These are phyloP conservation scores for Hypoxylon sp. DNA, from an alignment of 2,329 filamentous ascomycete species.

Conservation along the genomic window DNA sequence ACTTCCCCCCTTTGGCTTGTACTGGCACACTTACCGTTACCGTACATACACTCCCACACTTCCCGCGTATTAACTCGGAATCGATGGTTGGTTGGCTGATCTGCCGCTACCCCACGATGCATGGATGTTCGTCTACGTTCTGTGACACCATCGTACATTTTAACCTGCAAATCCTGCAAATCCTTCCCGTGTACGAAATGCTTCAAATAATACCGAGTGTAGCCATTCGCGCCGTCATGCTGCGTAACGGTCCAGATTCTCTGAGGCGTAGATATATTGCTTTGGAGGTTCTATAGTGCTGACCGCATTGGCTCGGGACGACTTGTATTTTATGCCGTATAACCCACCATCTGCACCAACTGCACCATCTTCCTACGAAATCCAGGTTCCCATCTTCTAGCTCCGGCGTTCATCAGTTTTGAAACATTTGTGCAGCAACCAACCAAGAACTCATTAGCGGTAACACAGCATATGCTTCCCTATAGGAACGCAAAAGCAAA, in stretches of 20 bases:
- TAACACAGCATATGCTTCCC: slow-evolving; percentile 23
- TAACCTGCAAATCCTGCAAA: slow-evolving; percentile 25
- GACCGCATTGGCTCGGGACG: slow-evolving; percentile 16
- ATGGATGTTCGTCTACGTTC: slow-evolving; percentile 14
- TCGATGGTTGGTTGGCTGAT: slow-evolving; percentile 40
- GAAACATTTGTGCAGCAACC: neutral
- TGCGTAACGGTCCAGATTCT: slow-evolving; percentile 2
- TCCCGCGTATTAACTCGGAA: slow-evolving; percentile 6
- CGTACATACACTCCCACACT: no score
- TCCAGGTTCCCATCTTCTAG: neutral
- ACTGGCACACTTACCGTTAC: slow-evolving; percentile 18
- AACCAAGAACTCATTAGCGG: neutral
- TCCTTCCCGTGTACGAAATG: slow-evolving; percentile 18
- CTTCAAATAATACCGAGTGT: neutral
- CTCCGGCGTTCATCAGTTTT: slow-evolving; percentile 6
- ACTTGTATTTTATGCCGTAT: slow-evolving; percentile 9
- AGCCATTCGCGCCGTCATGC: slow-evolving; percentile 12
- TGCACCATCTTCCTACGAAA: no score
- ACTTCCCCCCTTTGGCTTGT: neutral
- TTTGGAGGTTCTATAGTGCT: neutral
- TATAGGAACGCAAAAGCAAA: slow-evolving; percentile 11
- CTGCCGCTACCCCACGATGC: slow-evolving; percentile 32
- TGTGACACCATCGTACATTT: slow-evolving; percentile 43
- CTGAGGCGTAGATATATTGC: neutral
- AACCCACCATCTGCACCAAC: slow-evolving; percentile 19